Percentiles rank a stretch among this genome's conserved stretches.
Conservation (phyloP, 257 asterid genomes). For the Handroanthus guayacan region DNA sequence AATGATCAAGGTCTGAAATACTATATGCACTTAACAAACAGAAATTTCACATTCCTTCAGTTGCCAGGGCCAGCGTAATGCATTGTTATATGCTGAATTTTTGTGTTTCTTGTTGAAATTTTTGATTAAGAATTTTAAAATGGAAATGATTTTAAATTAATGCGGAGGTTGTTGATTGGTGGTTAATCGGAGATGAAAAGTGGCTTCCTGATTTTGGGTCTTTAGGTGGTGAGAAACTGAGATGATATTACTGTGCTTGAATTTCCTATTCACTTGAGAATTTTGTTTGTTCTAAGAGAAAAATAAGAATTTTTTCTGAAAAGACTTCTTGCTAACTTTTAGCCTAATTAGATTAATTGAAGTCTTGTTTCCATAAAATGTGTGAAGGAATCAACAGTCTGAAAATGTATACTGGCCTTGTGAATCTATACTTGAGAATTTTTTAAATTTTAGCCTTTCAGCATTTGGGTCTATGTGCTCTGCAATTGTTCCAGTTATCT, state of each 20-base stretch:
- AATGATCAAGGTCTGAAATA: constrained; percentile 68
- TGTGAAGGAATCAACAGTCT: not conserved
- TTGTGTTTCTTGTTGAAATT: not conserved
- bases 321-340: not conserved
- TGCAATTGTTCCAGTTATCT: not conserved
- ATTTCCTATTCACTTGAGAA: not conserved
- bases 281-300: not conserved
- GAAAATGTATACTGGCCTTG: not conserved
- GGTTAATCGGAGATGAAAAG: not conserved
- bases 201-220: not conserved
- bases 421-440: not conserved
- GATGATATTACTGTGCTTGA: constrained; percentile 4
- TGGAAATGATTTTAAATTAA: not conserved
- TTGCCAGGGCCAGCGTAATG: not conserved
- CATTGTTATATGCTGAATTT: not conserved
- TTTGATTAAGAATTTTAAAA: not conserved
- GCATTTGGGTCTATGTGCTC: not conserved
- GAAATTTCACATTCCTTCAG: not conserved
- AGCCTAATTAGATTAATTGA: constrained; percentile 1
- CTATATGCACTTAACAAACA: not conserved
- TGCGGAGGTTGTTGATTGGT: not conserved
- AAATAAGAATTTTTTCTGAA: not conserved
- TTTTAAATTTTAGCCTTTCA: not conserved
- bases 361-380: not conserved
- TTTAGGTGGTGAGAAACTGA: not conserved